Evolutionary conservation across 1,284 basidiomycete genomes (phyloP).

Genomic region (Porphyrellus sp.): DNA sequence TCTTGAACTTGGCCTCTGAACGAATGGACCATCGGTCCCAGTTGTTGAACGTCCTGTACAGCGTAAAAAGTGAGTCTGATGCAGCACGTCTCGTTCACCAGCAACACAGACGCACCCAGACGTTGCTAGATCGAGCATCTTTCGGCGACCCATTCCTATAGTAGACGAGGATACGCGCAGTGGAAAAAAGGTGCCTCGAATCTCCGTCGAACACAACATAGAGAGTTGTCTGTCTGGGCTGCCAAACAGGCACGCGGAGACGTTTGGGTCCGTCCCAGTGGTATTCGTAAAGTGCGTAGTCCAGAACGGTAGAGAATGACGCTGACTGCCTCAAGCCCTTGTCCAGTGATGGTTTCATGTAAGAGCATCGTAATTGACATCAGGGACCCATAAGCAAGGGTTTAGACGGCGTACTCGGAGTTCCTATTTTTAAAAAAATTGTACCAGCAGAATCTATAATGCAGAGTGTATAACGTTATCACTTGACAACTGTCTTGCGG

Average conservation of each 20-base stretch:
- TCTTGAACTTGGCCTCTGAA: conserved; percentile 5
- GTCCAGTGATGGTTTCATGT: conserved; percentile 26
- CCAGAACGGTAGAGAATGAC: conserved; percentile 1
- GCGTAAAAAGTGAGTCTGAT: not conserved
- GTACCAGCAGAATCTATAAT: too few species aligned
- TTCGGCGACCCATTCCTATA: conserved; percentile 3
- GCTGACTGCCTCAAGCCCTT: conserved; percentile 13
- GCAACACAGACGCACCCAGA: conserved; percentile 16
- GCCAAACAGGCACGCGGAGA: conserved; percentile 23
- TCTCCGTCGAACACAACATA: conserved; percentile 23
- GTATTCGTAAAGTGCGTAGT: conserved; percentile 23
- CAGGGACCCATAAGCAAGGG: not conserved
- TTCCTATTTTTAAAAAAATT: not conserved
- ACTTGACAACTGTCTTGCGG: too few species aligned
- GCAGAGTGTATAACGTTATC: too few species aligned
- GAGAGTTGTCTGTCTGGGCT: conserved; percentile 28
- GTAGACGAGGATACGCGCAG: conserved; percentile 21
- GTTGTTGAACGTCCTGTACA: conserved; percentile 20
- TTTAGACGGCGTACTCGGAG: not conserved
- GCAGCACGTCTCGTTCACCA: not conserved
- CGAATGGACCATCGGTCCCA: conserved; percentile 13
- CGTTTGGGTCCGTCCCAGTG: conserved; percentile 30
- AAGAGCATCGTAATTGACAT: conserved; percentile 11
- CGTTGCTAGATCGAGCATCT: conserved; percentile 10
- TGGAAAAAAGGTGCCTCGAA: conserved; percentile 24